Conservation (phyloP, 805 yeast genomes). For the Huiozyma naganishii region DNA sequence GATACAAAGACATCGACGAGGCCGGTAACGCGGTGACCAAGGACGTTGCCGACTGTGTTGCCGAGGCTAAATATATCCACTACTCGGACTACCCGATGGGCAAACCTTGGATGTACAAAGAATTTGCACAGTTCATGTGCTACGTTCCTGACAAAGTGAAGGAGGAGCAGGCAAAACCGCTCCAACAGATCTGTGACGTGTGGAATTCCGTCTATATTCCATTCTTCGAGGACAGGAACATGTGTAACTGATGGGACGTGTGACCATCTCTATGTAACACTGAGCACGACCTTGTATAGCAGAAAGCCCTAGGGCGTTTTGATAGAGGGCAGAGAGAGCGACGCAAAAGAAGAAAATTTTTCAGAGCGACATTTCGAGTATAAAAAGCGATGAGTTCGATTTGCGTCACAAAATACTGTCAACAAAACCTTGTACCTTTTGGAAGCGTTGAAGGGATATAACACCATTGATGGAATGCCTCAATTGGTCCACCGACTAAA, state of each 20-base stretch:
- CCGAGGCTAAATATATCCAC: constrained; percentile 39
- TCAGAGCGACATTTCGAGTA: too few relatives aligned
- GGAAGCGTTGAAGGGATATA: too few relatives aligned
- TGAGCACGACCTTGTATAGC: too few relatives aligned
- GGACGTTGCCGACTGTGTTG: constrained; percentile 17
- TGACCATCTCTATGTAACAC: too few relatives aligned
- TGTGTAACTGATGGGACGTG: constrained; percentile 7
- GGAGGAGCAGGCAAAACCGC: constrained; percentile 4
- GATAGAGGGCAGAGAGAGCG: too few relatives aligned
- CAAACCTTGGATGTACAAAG: constrained; percentile 47
- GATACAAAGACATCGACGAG: constrained; percentile 16
- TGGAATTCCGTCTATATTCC: constrained; percentile 19
- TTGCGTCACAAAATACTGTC: too few relatives aligned
- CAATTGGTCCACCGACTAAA: too few relatives aligned
- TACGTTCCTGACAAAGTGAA: constrained; percentile 5
- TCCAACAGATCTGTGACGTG: constrained; percentile 11
- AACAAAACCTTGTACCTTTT: too few relatives aligned
- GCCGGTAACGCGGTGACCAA: constrained; percentile 9
- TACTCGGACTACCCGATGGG: constrained; percentile 58
- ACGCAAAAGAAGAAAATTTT: too few relatives aligned
- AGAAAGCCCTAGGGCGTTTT: too few relatives aligned
- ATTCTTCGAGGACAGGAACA: constrained; percentile 9
- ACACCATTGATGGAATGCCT: too few relatives aligned
- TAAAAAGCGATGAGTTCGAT: too few relatives aligned
- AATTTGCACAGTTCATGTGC: constrained; percentile 16